Evolutionary conservation across 164 flowering plant genomes (phyloP).

Genomic region (Vitis rupestris): DNA sequence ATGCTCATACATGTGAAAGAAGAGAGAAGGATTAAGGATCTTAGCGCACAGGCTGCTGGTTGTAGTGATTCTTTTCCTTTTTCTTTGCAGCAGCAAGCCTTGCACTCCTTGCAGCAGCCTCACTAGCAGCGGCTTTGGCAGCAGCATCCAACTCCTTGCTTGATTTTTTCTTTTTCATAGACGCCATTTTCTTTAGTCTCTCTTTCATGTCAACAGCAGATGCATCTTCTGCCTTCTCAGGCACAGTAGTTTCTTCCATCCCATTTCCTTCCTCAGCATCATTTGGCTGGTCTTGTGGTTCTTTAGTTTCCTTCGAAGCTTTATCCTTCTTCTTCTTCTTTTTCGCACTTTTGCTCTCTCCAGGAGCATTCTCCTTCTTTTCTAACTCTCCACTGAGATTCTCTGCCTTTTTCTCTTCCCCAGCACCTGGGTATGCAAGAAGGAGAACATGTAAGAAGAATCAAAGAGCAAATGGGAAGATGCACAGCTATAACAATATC

Average conservation of each 20-base stretch:
- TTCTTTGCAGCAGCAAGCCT: conserved; percentile 97
- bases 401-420: conserved; percentile 48
- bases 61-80: conserved; percentile 86
- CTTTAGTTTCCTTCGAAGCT: conserved; percentile 58
- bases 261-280: conserved; percentile 10
- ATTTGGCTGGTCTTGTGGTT: conserved; percentile 20
- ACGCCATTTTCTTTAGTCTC: conserved; percentile 67
- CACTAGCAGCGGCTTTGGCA: conserved; percentile 82
- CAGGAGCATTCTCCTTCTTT: conserved; percentile 54
- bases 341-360: conserved; percentile 66
- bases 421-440: conserved; percentile 26
- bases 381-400: conserved; percentile 41
- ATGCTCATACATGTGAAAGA: conserved; percentile 15
- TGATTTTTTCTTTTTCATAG: conserved; percentile 84
- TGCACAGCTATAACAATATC: background rate
- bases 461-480: background rate
- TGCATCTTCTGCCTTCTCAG: conserved; percentile 27
- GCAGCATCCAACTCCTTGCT: conserved; percentile 87
- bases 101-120: conserved; percentile 83
- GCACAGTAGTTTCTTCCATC: conserved; percentile 16
- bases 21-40: background rate
- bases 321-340: conserved; percentile 96
- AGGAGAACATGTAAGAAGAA: background rate
- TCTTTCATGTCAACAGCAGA: conserved; percentile 70
- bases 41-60: conserved; percentile 56